Evolutionary conservation across 768 basidiomycete genomes (phyloP), one percentile per base, ranked within the genome.

Genomic region (Mycena latifolia): DNA sequence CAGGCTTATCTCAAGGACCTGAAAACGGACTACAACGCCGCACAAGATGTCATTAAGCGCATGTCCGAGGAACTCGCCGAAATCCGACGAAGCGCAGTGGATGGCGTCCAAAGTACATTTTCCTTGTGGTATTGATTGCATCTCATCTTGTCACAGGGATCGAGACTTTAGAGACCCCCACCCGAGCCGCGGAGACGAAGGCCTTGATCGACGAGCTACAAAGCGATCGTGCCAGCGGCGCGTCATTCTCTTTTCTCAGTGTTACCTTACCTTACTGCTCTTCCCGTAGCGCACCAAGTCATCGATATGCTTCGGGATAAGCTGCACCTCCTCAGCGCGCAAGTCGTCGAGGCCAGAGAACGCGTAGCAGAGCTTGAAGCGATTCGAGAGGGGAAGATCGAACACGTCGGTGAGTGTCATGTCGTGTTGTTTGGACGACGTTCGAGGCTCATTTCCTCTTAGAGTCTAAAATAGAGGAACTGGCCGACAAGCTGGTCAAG

Each of bases 261-360:
- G 35, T 15, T 39, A 48, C 28, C 48, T 33, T 12, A 41, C 9
- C 66, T 53, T 24, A 39, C 63, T 25, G 24, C n/a, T 62, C 41
- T 61, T 57, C 48, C 24, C 12, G 18, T 39, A 85, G 84, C 82
- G n/a, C 78, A 82, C 61, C 82, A 85, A 73, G 84, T 85, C 41
- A 77, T 80, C 29, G 82, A 85, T 54, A 69, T 85, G n/a, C 77
- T 85, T 7, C 83, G 84, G 17, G 82, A 84, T 53, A 82, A 82
- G 63, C 72, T 85, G 5, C 78, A 82, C 43, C 74, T 73, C 22
- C 77, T 83, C 66, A 79, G 81, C 15, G 72, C 78, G 8, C 82
- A 85, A 41, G 69, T 85, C 4, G 73, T 78, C n/a, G 83, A 84
- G 64, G 77, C 82, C 1, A 82, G 77, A 59, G 69, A 72, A 43